Conservation (phyloP, 495 filamentous ascomycete species). For the Bathelium albidoporum region DNA sequence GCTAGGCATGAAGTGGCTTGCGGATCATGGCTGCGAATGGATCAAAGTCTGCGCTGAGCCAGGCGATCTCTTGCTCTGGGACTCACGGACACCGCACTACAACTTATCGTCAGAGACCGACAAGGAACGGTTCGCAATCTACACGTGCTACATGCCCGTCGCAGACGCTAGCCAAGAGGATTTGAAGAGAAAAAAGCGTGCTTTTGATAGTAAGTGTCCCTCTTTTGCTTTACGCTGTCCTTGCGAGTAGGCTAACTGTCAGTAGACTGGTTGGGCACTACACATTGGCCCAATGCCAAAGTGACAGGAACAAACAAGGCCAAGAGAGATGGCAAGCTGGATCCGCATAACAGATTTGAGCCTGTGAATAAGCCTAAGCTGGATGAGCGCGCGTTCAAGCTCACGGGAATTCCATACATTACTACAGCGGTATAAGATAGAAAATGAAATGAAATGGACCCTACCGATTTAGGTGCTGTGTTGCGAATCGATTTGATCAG, state of each 20-base stretch:
- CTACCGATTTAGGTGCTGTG: too few relatives aligned
- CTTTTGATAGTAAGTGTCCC: conserved; percentile 22
- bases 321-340: conserved; percentile 21
- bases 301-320: conserved; percentile 19
- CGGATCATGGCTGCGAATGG: conserved; percentile 30
- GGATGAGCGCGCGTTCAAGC: conserved; percentile 27
- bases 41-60: conserved; percentile 34
- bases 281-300: conserved; percentile 36
- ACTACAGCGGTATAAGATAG: not conserved
- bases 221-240: not conserved
- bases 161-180: conserved; percentile 27
- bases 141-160: conserved; percentile 36
- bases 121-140: conserved; percentile 34
- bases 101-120: conserved; percentile 29
- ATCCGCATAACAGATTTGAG: conserved; percentile 30
- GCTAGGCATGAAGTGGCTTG: conserved; percentile 34
- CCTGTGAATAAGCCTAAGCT: conserved; percentile 29
- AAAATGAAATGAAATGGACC: too few relatives aligned
- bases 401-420: conserved; percentile 25
- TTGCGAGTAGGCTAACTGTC: not conserved
- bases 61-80: conserved; percentile 36
- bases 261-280: conserved; percentile 25
- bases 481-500: too few relatives aligned
- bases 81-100: conserved; percentile 35
- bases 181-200: conserved; percentile 27